Conservation (phyloP, 352 stramenopile species). For the Hyaloperonospora brassicae region DNA sequence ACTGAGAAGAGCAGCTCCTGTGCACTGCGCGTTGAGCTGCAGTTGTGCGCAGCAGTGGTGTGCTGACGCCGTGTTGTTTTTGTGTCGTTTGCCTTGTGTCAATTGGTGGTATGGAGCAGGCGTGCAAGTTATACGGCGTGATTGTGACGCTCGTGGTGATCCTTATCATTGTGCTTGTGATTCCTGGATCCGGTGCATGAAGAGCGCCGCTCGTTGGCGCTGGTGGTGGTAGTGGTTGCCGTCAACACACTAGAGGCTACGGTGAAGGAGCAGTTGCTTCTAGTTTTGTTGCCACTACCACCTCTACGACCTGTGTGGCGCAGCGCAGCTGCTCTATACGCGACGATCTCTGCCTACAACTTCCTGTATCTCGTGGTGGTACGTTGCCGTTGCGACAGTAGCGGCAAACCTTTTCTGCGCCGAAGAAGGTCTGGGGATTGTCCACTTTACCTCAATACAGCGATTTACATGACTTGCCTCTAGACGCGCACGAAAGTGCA, state of each 20-base stretch:
- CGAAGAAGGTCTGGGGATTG: constrained; percentile 7
- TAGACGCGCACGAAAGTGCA: constrained; percentile 16
- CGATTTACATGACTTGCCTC: constrained; percentile 2
- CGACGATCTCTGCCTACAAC: not conserved
- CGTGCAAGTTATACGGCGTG: constrained; percentile 64
- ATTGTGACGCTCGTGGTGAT: constrained; percentile 61
- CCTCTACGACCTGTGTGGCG: no score
- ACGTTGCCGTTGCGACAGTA: not conserved
- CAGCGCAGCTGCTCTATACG: not conserved
- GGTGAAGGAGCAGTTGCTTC: not conserved
- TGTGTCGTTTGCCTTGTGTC: not conserved
- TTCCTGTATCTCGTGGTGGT: constrained; percentile 3
- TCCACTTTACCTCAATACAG: constrained; percentile 5
- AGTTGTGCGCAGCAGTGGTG: no score
- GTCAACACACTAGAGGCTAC: not conserved
- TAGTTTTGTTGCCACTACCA: no score
- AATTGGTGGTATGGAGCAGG: constrained; percentile 14
- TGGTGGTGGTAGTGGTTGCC: not conserved
- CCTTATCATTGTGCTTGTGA: constrained; percentile 50
- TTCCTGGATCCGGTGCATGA: constrained; percentile 18
- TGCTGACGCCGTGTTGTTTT: no score
- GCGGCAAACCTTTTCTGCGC: no score
- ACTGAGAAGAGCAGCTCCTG: not conserved
- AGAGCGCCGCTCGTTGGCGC: not conserved
- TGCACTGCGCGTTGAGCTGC: not conserved